Percentiles rank a stretch among this genome's conserved stretches.
These are phyloP conservation scores for Suhomyces terraborum DNA, from an alignment of 1,139 yeast species.

Conservation along the genomic window DNA sequence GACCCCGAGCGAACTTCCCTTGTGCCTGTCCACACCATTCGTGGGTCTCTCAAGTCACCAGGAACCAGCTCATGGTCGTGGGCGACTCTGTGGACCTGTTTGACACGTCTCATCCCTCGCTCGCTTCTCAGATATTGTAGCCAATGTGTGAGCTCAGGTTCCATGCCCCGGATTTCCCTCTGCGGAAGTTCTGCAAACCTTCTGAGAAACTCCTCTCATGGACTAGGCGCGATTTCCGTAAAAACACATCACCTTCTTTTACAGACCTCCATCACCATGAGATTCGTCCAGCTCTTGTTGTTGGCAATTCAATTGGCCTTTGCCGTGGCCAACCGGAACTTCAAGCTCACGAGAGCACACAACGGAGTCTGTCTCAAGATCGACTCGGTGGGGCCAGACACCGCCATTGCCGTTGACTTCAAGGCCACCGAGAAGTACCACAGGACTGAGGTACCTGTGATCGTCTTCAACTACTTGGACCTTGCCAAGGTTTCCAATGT, in stretches of 20 bases:
- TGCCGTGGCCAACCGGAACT: slow-evolving; percentile 11
- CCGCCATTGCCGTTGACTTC: slow-evolving; percentile 13
- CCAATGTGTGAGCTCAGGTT: no score
- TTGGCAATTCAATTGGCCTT: slow-evolving; percentile 11
- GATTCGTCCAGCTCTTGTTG: slow-evolving; percentile 4
- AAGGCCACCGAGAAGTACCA: slow-evolving; percentile 4
- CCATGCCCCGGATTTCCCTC: background rate
- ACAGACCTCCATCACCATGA: slow-evolving; percentile 4
- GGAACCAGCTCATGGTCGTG: no score
- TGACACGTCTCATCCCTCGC: no score
- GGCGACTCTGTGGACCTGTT: no score
- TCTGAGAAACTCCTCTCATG: no score
- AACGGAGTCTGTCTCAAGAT: slow-evolving; percentile 19
- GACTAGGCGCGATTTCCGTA: background rate
- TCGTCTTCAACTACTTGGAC: slow-evolving; percentile 20
- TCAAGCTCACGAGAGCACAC: slow-evolving; percentile 15
- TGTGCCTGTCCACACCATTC: no score
- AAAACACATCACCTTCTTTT: background rate
- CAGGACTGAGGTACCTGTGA: slow-evolving; percentile 15
- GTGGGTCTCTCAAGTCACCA: no score
- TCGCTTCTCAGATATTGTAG: no score
- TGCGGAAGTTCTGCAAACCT: background rate
- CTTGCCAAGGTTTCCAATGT: slow-evolving; percentile 14
- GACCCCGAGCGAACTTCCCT: no score
- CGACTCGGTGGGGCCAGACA: slow-evolving; percentile 12